Conservation (phyloP, 2,329 filamentous ascomycete species). For the Aspergillus awamori region DNA sequence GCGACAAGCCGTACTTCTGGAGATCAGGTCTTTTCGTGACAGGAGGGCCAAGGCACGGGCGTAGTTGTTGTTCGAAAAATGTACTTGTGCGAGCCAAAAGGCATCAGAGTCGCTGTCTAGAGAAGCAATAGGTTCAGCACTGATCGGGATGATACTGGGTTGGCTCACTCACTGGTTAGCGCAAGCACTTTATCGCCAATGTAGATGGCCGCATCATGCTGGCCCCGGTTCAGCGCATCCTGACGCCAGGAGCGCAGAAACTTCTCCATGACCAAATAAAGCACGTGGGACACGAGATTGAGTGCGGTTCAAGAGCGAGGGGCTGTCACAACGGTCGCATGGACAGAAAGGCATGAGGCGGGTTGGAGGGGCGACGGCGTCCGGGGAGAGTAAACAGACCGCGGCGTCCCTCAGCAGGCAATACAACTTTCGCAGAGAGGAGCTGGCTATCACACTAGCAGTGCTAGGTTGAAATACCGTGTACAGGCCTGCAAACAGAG, state of each 20-base stretch:
- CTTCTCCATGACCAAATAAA: slow-evolving; percentile 70
- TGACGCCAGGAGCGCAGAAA: slow-evolving; percentile 94
- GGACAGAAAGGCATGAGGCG: slow-evolving; percentile 9
- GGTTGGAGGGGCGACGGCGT: slow-evolving; percentile 10
- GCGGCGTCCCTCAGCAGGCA: not conserved
- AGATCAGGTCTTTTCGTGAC: slow-evolving; percentile 74
- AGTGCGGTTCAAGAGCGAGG: slow-evolving; percentile 7
- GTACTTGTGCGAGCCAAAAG: slow-evolving; percentile 97
- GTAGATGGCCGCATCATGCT: slow-evolving; percentile 95
- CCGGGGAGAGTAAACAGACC: slow-evolving; percentile 6
- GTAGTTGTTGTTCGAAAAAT: slow-evolving; percentile 94
- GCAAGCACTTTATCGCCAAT: slow-evolving; percentile 96
- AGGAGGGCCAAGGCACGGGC: slow-evolving; percentile 87
- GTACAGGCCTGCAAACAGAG: not conserved
- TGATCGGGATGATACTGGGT: not conserved
- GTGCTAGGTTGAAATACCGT: not conserved
- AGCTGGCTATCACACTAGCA: not conserved
- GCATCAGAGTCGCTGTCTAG: slow-evolving; percentile 90
- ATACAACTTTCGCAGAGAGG: not conserved
- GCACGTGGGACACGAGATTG: not conserved
- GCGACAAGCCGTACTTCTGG: slow-evolving; percentile 80
- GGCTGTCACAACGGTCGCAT: slow-evolving; percentile 6
- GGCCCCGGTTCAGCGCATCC: slow-evolving; percentile 91
- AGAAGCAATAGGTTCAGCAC: slow-evolving; percentile 9
- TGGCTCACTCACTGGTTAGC: slow-evolving; percentile 72